phyloP scores from a whole-genome alignment of 495 filamentous ascomycete species.

The Staphylotrichum longicolle region DNA sequence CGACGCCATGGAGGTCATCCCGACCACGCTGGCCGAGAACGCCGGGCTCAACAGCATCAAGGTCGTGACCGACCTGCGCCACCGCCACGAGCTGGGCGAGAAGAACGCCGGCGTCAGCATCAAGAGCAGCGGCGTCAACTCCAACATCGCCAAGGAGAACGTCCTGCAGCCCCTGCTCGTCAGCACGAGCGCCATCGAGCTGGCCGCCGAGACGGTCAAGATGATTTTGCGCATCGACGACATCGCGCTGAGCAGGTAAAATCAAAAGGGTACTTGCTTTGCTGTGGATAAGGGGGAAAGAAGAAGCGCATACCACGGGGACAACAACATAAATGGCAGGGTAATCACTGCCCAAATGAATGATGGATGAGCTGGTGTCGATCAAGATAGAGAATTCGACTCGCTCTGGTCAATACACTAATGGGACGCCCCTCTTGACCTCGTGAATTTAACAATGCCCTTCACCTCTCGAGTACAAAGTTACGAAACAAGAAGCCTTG shows the following conservation, averaged over 20 bases:
- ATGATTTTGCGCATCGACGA: slow-evolving; percentile 98
- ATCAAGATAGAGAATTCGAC: slow-evolving; percentile 1
- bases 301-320: slow-evolving; percentile 1
- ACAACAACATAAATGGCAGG: not conserved
- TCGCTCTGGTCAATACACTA: not conserved
- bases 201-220: slow-evolving; percentile 97
- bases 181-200: slow-evolving; percentile 93
- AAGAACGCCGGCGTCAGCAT: slow-evolving; percentile 96
- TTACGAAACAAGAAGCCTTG: too few relatives aligned
- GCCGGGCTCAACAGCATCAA: slow-evolving; percentile 96
- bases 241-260: slow-evolving; percentile 60
- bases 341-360: slow-evolving; percentile 11
- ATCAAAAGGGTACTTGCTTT: not conserved
- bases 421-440: too few relatives aligned
- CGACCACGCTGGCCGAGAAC: slow-evolving; percentile 95
- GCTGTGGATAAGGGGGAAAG: too few relatives aligned
- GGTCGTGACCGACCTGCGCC: slow-evolving; percentile 94
- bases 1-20: slow-evolving; percentile 95
- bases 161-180: slow-evolving; percentile 94
- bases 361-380: slow-evolving; percentile 8
- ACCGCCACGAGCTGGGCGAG: slow-evolving; percentile 91
- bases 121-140: slow-evolving; percentile 92
- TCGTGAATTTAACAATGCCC: too few relatives aligned
- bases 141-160: slow-evolving; percentile 93
- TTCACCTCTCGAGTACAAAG: too few relatives aligned